phyloP scores from a whole-genome alignment of 768 basidiomycete species.

The Suillus spraguei region DNA sequence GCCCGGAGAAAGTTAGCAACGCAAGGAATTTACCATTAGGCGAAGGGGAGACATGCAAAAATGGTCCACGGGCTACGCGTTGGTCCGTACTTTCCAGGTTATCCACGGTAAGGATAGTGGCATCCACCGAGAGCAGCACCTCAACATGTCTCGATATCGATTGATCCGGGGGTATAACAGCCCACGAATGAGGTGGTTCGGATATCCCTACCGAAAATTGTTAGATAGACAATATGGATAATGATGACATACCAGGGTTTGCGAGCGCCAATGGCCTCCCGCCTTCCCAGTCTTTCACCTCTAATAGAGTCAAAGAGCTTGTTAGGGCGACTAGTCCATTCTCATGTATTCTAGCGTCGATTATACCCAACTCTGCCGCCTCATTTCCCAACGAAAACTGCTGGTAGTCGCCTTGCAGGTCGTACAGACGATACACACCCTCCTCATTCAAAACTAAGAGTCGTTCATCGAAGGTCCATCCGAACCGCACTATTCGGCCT shows the following conservation, averaged over 20 bases:
- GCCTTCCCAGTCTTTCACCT: conserved; percentile 90
- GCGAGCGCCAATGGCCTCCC: conserved; percentile 71
- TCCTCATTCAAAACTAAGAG: conserved; percentile 90
- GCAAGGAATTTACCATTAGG: conserved; percentile 95
- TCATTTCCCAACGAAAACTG: conserved; percentile 86
- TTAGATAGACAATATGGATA: background rate
- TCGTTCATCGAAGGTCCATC: conserved; percentile 83
- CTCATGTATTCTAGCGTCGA: conserved; percentile 86
- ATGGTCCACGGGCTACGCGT: conserved; percentile 85
- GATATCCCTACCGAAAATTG: conserved; percentile 53
- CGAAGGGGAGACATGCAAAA: conserved; percentile 83
- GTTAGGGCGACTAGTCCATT: conserved; percentile 87
- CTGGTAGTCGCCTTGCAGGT: conserved; percentile 81
- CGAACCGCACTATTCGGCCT: conserved; percentile 77
- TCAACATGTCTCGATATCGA: conserved; percentile 90
- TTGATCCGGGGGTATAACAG: conserved; percentile 86
- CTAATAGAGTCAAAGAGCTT: conserved; percentile 71
- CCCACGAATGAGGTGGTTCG: conserved; percentile 83
- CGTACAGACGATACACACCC: conserved; percentile 88
- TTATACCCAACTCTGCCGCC: conserved; percentile 77
- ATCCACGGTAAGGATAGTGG: conserved; percentile 84
- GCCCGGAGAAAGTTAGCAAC: conserved; percentile 68
- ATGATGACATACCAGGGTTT: conserved; percentile 62
- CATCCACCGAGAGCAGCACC: conserved; percentile 79
- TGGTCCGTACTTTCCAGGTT: conserved; percentile 90